phyloP scores from a whole-genome alignment of 2,329 filamentous ascomycete species.

The Botryotinia narcissicola region DNA sequence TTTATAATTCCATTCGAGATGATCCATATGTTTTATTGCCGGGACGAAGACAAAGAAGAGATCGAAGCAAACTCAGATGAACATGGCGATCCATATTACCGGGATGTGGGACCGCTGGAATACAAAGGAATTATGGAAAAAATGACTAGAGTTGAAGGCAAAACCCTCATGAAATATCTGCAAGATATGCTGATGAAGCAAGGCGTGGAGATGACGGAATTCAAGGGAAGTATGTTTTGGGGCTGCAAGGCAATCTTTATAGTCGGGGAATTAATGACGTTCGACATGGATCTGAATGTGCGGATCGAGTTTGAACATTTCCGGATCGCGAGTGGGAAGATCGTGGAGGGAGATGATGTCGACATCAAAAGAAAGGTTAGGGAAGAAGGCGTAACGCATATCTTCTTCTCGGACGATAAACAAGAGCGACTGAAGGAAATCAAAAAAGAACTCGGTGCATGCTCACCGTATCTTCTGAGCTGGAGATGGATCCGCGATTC shows the following conservation, averaged over 20 bases:
- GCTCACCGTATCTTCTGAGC: constrained; percentile 64
- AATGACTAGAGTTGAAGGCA: constrained; percentile 49
- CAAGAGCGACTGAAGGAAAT: constrained; percentile 41
- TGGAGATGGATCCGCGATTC: constrained; percentile 73
- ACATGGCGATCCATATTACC: constrained; percentile 79
- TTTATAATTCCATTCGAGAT: constrained; percentile 63
- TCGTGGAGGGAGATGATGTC: constrained; percentile 32
- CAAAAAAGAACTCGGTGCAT: constrained; percentile 46
- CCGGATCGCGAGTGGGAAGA: not conserved
- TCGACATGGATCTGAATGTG: not conserved
- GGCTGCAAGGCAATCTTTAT: constrained; percentile 40
- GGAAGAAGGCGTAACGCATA: constrained; percentile 64
- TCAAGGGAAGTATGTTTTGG: constrained; percentile 54
- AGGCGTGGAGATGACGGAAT: constrained; percentile 46
- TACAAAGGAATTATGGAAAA: constrained; percentile 51
- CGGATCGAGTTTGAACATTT: not conserved
- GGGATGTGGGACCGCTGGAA: constrained; percentile 65
- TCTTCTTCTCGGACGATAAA: constrained; percentile 55
- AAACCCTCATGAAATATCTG: not conserved
- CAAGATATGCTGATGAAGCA: constrained; percentile 30
- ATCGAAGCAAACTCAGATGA: constrained; percentile 66
- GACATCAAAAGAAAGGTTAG: constrained; percentile 47
- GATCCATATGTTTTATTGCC: constrained; percentile 70
- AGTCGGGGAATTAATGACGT: constrained; percentile 22
- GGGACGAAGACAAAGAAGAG: constrained; percentile 51